These are phyloP conservation scores for Zoysia pacifica DNA, from an alignment of 176 grass and related monocot genomes.

Conservation along the genomic window DNA sequence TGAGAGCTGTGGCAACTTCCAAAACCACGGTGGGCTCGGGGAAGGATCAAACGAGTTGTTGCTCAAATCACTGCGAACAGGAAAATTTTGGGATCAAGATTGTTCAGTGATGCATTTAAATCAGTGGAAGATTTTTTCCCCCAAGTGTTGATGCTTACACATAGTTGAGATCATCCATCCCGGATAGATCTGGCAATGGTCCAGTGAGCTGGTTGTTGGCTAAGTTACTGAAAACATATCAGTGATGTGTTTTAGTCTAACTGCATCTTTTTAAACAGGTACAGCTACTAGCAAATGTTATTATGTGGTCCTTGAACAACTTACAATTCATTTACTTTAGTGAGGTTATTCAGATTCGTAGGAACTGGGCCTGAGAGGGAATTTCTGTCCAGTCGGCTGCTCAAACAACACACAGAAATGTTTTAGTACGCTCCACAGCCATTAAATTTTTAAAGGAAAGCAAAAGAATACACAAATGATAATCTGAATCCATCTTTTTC, in stretches of 20 bases:
- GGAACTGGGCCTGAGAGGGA: slow-evolving; percentile 65
- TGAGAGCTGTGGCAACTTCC: slow-evolving; percentile 59
- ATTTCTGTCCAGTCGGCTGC: slow-evolving; percentile 82
- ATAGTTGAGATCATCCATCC: slow-evolving; percentile 65
- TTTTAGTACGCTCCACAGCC: not conserved
- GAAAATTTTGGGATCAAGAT: not conserved
- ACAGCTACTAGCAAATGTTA: not conserved
- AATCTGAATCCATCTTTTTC: not conserved
- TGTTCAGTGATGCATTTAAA: not conserved
- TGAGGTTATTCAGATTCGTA: slow-evolving; percentile 72
- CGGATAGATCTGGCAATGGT: slow-evolving; percentile 64
- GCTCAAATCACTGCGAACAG: slow-evolving; percentile 73
- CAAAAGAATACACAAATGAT: not conserved
- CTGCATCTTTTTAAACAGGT: not conserved
- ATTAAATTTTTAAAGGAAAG: not conserved
- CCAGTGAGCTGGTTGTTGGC: slow-evolving; percentile 85
- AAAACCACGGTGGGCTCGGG: slow-evolving; percentile 73
- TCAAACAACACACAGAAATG: slow-evolving; percentile 30
- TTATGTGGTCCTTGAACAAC: slow-evolving; percentile 31
- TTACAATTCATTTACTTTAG: slow-evolving; percentile 76
- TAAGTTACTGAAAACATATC: slow-evolving; percentile 64
- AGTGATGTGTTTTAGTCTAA: slow-evolving; percentile 29
- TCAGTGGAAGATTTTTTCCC: not conserved
- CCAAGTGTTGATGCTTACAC: slow-evolving; percentile 55
- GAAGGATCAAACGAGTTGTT: slow-evolving; percentile 87